These are phyloP conservation scores for Colletotrichum agaves DNA, from an alignment of 2,329 filamentous ascomycete genomes.

Conservation along the genomic window DNA sequence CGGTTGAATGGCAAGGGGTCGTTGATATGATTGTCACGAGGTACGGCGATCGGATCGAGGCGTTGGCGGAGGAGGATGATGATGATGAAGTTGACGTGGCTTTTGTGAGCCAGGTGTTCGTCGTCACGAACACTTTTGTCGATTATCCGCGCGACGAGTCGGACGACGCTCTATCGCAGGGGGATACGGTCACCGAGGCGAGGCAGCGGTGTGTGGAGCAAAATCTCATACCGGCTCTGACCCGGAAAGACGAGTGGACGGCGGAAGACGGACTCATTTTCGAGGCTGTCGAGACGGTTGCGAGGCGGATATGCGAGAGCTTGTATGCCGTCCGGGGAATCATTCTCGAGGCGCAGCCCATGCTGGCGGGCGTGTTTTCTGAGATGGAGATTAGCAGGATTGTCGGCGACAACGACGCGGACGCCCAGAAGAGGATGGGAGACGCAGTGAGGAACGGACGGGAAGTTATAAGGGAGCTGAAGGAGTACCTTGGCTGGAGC, in stretches of 20 bases:
- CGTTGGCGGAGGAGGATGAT: slow-evolving; percentile 16
- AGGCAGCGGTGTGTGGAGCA: slow-evolving; percentile 59
- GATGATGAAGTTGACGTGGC: slow-evolving; percentile 34
- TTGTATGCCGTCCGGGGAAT: slow-evolving; percentile 13
- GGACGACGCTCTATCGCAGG: slow-evolving; percentile 35
- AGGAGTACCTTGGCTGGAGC: slow-evolving; percentile 66
- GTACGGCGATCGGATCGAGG: slow-evolving; percentile 65
- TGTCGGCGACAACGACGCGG: background rate
- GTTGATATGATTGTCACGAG: slow-evolving; percentile 73
- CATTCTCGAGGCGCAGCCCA: slow-evolving; percentile 13
- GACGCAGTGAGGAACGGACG: slow-evolving; percentile 24
- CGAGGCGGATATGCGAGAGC: slow-evolving; percentile 50
- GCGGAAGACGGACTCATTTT: slow-evolving; percentile 57
- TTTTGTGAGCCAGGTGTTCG: slow-evolving; percentile 51
- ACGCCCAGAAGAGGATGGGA: background rate
- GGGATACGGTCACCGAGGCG: slow-evolving; percentile 49
- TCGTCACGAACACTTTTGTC: slow-evolving; percentile 55
- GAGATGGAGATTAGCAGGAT: background rate
- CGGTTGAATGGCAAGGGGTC: slow-evolving; percentile 73
- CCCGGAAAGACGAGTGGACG: slow-evolving; percentile 45
- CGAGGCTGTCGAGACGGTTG: slow-evolving; percentile 53
- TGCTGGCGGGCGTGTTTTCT: background rate
- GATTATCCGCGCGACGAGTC: slow-evolving; percentile 49
- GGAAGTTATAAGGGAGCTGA: slow-evolving; percentile 47
- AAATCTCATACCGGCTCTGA: slow-evolving; percentile 50